Base-by-base conservation (phyloP, 2,329 filamentous ascomycete genomes). In the Leptographium lundbergii region DNA sequence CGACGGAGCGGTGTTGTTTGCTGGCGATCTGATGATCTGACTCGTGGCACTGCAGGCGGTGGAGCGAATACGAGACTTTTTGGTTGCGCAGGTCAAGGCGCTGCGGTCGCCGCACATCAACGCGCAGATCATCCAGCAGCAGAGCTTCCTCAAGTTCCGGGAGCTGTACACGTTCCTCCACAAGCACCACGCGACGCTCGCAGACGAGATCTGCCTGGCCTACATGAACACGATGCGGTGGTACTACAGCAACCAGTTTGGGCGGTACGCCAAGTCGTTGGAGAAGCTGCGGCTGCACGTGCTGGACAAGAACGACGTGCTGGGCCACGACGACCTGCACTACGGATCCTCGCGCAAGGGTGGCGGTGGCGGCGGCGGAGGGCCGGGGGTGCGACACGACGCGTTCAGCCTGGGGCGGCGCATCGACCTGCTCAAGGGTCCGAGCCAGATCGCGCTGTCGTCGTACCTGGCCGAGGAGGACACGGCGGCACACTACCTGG, bases 141-240 rank as follows among this genome's bases (percentile, higher is more conserved):
- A 95, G 68, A 88, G 87, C 61, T 91, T 99, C 66, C 75, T 96
- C 55, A 86, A 83, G 65, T 95, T 91, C 74, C 95, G 89, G 70
- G 91, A 96, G 39, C 75, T 96, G 0, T 99, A 86, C 71, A 79
- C 82, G 6, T 99, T 97, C 68, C 78, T 99, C 36, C 84, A 89
- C 61, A 85, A 82, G 65, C 87, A 92, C 64, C 91, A 97, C 66
- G 77, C 87, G 1, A 79, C 82, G n/a, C 81, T 99, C 6, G 90
- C 89, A 10, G 86, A 91, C 57, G 89, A 99, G 71, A 95, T 99
- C 64, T 85, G 85, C 10, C 87, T 90, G 69, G 94, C 95, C 4
- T 99, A 99, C 68, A 86, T 95, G 75, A 96, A 96, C 70, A 99
- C 95, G 0, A 99, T 99, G 90, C 84, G 91, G 57, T 99, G 94